Base-by-base conservation (phyloP, 139 green algal genomes). In the Coelastrella sp. region DNA sequence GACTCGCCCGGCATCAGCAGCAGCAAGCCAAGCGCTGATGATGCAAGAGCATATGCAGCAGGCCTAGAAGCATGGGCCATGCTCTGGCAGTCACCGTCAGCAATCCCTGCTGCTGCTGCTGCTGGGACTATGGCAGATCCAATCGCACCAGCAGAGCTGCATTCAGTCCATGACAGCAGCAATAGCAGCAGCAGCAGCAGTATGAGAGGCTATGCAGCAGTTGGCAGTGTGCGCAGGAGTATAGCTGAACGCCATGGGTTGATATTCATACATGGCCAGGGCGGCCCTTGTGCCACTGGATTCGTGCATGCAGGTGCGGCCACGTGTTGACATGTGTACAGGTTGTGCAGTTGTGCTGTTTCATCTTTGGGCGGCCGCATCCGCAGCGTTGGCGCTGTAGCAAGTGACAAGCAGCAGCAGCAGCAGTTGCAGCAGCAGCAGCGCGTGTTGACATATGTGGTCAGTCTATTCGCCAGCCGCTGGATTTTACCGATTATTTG, bases 281-380 rank as follows among this genome's bases (percentile, higher is more conserved):
- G 65, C 4, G 47, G 32, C 3, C 64, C 82, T 5, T 87, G 82
- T 56, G 65, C 82, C 11, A 87, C 82, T 54, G 82, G 64, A 16
- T 87, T 87, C 57, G 65, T 87, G 54, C 82, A 87, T 66, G 82
- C 82, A 87, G 82, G 82, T 87, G 32, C 0, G 65, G 7, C 10
- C 7, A 10, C 7, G 7, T 7, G 61, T 68, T 17, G 61, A 17
- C 7, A 10, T 68, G 61, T 68, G 10, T 17, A 68, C 61, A 68
- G n/a, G n/a, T n/a, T n/a, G n/a, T n/a, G n/a, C n/a, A n/a, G n/a
- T n/a, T n/a, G n/a, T n/a, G n/a, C n/a, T n/a, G n/a, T n/a, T n/a
- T n/a, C n/a, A n/a, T n/a, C n/a, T n/a, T n/a, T n/a, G n/a, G n/a
- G n/a, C n/a, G n/a, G n/a, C n/a, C n/a, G n/a, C n/a, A n/a, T n/a